phyloP scores from a whole-genome alignment of 1,139 yeast species.

The Taphrina deformans region DNA sequence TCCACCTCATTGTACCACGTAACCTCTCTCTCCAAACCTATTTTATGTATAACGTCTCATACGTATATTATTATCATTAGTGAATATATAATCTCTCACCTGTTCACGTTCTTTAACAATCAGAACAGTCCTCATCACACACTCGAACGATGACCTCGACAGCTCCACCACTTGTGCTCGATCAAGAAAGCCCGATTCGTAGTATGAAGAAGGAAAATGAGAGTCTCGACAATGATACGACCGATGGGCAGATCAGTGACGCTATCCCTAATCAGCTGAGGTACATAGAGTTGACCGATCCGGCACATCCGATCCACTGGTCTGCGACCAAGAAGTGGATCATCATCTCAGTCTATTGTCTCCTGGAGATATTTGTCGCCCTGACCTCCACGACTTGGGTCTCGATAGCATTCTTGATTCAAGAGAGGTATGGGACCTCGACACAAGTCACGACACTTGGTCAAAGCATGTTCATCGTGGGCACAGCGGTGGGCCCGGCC shows the following conservation, averaged over 20 bases:
- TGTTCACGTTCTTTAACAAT: too few species aligned
- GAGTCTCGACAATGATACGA: not conserved
- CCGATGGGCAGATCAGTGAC: not conserved
- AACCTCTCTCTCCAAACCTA: too few species aligned
- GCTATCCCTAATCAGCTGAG: conserved; percentile 2
- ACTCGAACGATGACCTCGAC: not conserved
- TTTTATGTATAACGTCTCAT: too few species aligned
- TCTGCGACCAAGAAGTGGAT: conserved; percentile 32
- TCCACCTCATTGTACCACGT: too few species aligned
- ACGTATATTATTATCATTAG: too few species aligned
- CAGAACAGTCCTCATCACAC: too few species aligned
- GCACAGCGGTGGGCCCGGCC: conserved; percentile 81
- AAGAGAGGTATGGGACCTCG: conserved; percentile 54
- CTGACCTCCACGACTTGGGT: conserved; percentile 31
- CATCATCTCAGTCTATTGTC: conserved; percentile 19
- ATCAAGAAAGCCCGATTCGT: not conserved
- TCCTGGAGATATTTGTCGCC: conserved; percentile 26
- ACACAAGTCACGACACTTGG: conserved; percentile 61
- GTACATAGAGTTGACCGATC: conserved; percentile 8
- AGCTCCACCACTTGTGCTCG: not conserved
- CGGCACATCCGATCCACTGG: conserved; percentile 36
- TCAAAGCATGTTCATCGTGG: conserved; percentile 70
- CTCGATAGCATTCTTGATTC: conserved; percentile 16
- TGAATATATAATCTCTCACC: too few species aligned
- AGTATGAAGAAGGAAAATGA: not conserved